These are phyloP conservation scores for Entonaema liquescens DNA, from an alignment of 495 filamentous ascomycete genomes.

Conservation along the genomic window DNA sequence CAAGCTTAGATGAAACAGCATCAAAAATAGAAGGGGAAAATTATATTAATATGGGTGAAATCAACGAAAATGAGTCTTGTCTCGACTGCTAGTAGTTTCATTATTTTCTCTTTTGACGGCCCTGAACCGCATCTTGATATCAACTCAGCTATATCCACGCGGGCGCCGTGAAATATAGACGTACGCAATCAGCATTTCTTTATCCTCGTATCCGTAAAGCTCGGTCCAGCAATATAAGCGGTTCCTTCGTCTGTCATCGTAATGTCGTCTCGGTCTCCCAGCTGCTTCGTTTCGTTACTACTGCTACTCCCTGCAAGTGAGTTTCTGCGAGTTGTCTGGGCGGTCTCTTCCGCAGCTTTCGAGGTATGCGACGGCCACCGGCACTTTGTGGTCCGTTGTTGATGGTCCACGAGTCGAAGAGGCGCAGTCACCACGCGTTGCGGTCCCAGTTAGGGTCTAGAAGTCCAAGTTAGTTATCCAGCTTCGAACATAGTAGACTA, in stretches of 20 bases:
- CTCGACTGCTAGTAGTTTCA: background rate
- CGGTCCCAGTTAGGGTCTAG: conserved; percentile 81
- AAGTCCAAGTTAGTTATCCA: conserved; percentile 33
- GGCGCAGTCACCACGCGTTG: conserved; percentile 72
- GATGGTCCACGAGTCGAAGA: conserved; percentile 46
- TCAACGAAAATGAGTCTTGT: background rate
- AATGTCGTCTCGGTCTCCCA: conserved; percentile 35
- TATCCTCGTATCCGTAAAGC: background rate
- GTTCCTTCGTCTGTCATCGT: conserved; percentile 26
- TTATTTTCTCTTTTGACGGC: conserved; percentile 4
- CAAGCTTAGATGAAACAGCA: background rate
- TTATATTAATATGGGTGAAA: conserved; percentile 9
- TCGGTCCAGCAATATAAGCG: background rate
- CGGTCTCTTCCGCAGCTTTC: conserved; percentile 59
- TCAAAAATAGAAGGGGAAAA: background rate
- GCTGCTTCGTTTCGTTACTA: conserved; percentile 35
- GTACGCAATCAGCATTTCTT: background rate
- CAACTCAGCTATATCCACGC: conserved; percentile 15
- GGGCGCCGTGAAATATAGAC: conserved; percentile 1
- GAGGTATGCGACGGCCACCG: conserved; percentile 47
- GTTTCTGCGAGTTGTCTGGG: conserved; percentile 48
- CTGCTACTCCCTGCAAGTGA: conserved; percentile 42
- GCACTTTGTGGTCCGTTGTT: conserved; percentile 31
- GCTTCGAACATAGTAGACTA: background rate
- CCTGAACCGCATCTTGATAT: background rate